Percentiles rank a stretch among this genome's conserved stretches.
Evolutionary conservation across 1,284 basidiomycete species (phyloP).

Genomic region (Golubevia pallescens): DNA sequence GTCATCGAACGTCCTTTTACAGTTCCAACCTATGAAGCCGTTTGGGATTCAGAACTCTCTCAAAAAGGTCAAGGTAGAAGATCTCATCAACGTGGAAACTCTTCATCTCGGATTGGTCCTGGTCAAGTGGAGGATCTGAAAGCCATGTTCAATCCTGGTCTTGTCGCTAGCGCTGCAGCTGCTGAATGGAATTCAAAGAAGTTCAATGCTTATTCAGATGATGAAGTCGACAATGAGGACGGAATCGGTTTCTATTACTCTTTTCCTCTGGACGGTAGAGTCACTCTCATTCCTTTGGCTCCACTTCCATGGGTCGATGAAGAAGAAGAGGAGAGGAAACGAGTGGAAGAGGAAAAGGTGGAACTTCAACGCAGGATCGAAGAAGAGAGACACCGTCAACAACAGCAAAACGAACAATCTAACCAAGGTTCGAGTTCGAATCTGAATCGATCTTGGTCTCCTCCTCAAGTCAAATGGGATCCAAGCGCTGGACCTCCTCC

Average conservation of each 20-base stretch:
- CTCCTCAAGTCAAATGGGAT: constrained; percentile 43
- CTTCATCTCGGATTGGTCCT: neutral
- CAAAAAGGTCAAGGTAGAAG: no score
- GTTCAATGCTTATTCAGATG: no score
- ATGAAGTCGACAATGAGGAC: neutral
- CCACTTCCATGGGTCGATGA: no score
- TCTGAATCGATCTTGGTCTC: constrained; percentile 16
- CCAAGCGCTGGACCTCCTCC: constrained; percentile 42
- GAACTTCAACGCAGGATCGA: no score
- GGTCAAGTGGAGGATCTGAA: constrained; percentile 19
- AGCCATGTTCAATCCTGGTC: neutral
- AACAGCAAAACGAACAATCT: neutral
- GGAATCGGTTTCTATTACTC: constrained; percentile 35
- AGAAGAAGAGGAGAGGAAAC: no score
- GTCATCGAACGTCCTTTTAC: constrained; percentile 37
- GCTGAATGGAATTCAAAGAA: no score
- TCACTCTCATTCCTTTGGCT: constrained; percentile 28
- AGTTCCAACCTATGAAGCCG: constrained; percentile 47
- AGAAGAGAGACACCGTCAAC: constrained; percentile 1
- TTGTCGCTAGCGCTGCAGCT: constrained; percentile 2
- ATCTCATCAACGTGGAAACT: constrained; percentile 1
- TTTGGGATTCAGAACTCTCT: constrained; percentile 31
- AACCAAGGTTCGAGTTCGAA: neutral
- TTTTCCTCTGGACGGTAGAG: constrained; percentile 39
- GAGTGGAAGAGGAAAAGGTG: no score